Conservation (phyloP, 306 rosid species). For the Inga laurina region DNA sequence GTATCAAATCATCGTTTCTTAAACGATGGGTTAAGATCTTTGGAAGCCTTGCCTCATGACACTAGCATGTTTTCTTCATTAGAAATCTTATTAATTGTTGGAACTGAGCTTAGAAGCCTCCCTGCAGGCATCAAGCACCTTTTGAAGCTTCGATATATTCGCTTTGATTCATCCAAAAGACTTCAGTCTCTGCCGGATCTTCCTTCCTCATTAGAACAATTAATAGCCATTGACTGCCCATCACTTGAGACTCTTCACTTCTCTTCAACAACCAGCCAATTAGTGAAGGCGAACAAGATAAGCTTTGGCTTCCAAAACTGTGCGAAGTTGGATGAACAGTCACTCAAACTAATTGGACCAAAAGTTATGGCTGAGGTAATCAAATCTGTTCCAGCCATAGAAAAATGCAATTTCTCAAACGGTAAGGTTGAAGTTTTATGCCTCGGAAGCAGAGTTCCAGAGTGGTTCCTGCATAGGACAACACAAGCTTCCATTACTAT, state of each 20-base stretch:
- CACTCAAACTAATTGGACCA: background rate
- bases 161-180: background rate
- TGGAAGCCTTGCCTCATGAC: background rate
- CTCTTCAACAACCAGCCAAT: background rate
- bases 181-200: slow-evolving; percentile 6
- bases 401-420: background rate
- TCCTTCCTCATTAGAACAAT: background rate
- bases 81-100: background rate
- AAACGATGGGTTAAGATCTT: background rate
- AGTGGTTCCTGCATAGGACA: background rate
- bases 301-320: background rate
- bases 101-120: background rate
- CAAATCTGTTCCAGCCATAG: background rate
- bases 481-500: background rate
- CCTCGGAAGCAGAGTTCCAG: background rate
- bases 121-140: background rate
- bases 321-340: background rate
- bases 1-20: background rate
- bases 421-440: background rate
- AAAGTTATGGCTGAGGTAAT: background rate
- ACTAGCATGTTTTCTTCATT: background rate
- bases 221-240: background rate
- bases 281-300: background rate
- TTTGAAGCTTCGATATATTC: background rate
- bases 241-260: background rate